Evolutionary conservation across 352 stramenopile genomes (phyloP), one percentile per base, ranked within the genome.

Genomic region (Globisporangium orthogonon): DNA sequence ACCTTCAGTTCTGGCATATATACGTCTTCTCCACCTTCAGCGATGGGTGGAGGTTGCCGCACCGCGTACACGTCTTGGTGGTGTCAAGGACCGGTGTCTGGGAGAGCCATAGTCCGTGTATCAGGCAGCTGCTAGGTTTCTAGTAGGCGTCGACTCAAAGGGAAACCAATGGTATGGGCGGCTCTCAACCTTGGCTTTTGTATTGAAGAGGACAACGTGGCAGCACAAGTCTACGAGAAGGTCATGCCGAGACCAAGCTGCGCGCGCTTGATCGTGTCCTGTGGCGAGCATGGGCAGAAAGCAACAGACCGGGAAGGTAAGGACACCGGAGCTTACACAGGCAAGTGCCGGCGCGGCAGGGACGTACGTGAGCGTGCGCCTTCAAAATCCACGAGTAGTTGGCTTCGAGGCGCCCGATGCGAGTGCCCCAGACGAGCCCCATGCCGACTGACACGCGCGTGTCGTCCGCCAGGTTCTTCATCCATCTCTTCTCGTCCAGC

Each of bases 371-470:
- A 17, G 71, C 59, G 54, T 91, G 71, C 30, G 86, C 76, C 67
- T 91, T 93, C 54, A 95, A 69, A 52, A 96, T 87, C 82, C 86
- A 96, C 70, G 86, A 96, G 61, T 96, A 96, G 69, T 94, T 96
- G 58, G 87, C 87, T 79, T 96, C 87, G 54, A 96, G 84, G 50
- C 87, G 86, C 28, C 87, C 87, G 56, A 96, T 83, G 41, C 73
- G 76, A 29, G 87, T 95, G 56, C 81, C 84, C 73, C 87, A 92
- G 56, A 95, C 87, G 61, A 97, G 74, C 5, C 88, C 90, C 54
- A 95, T 60, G 31, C 90, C 90, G 10, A 95, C 76, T 7, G 89
- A 83, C 35, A 94, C 74, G 46, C 90, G 83, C 35, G 86, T 95
- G 66, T 97, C 90, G 46, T 92, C 72, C 4, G 81, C 69, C 39